A percentile compares a stretch with the other conserved stretches of the same genome.
These are phyloP conservation scores for Inga oerstediana DNA, from an alignment of 306 rosid genomes.

Conservation along the genomic window DNA sequence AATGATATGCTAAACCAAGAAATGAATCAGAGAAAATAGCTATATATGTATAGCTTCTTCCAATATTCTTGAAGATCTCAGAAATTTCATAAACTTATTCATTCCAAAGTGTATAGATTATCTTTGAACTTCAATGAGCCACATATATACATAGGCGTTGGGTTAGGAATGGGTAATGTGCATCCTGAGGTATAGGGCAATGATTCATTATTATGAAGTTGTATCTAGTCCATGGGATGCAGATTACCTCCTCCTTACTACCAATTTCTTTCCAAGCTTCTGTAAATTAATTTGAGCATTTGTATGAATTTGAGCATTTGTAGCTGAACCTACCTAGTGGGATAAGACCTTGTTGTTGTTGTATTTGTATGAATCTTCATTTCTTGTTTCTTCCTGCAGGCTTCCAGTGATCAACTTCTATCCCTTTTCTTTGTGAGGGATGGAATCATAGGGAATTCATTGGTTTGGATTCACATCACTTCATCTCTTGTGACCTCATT, in stretches of 20 bases:
- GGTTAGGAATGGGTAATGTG: not conserved
- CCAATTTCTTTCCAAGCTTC: not conserved
- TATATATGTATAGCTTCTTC: not conserved
- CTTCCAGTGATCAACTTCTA: too few relatives aligned
- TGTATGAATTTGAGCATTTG: too few relatives aligned
- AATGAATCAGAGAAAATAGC: too few relatives aligned
- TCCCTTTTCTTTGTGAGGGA: not conserved
- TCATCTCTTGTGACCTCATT: not conserved
- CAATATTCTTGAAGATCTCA: not conserved
- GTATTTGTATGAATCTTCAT: not conserved
- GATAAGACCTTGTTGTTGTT: too few relatives aligned
- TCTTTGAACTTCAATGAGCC: too few relatives aligned
- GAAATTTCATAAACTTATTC: not conserved
- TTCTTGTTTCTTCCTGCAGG: not conserved
- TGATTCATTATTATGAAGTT: not conserved
- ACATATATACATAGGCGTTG: not conserved
- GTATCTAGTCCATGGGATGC: constrained; percentile 56
- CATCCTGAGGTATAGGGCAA: constrained; percentile 46
- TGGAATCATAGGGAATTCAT: constrained; percentile 4
- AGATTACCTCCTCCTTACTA: constrained; percentile 47
- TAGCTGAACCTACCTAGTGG: too few relatives aligned
- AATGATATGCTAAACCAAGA: too few relatives aligned
- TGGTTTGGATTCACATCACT: not conserved
- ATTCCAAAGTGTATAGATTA: too few relatives aligned
- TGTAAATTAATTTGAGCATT: not conserved